phyloP scores from a whole-genome alignment of 805 yeast genomes.

The Kodamaea hsintzibuensis region DNA sequence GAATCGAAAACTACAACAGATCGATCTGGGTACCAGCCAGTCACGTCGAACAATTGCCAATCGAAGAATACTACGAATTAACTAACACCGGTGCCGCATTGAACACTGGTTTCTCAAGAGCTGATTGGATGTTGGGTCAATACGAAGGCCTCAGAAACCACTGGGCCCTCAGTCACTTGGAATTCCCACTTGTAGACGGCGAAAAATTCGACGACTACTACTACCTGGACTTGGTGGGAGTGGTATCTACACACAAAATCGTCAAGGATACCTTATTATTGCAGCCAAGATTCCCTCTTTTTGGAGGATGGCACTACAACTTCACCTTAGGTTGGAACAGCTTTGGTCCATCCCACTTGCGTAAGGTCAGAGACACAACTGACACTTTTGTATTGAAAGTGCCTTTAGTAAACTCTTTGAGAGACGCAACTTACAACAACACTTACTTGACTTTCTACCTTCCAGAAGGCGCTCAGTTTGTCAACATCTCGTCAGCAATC shows the following conservation, averaged over 20 bases:
- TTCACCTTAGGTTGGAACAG: constrained; percentile 95
- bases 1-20: constrained; percentile 61
- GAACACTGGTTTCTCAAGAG: constrained; percentile 72
- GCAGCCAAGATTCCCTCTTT: constrained; percentile 89
- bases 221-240: constrained; percentile 88
- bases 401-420: constrained; percentile 73
- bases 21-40: constrained; percentile 86
- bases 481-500: constrained; percentile 60
- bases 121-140: constrained; percentile 68
- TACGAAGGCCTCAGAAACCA: constrained; percentile 47
- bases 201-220: constrained; percentile 55
- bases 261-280: constrained; percentile 51
- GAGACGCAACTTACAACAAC: constrained; percentile 65
- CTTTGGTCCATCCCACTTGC: constrained; percentile 54
- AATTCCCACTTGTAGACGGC: constrained; percentile 49
- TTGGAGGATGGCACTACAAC: constrained; percentile 95
- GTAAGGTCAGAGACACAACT: constrained; percentile 32
- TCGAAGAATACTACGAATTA: constrained; percentile 85
- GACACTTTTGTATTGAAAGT: constrained; percentile 61
- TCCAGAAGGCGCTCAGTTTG: constrained; percentile 80
- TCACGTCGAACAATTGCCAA: constrained; percentile 66
- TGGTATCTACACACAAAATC: constrained; percentile 74
- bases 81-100: constrained; percentile 75
- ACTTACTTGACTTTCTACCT: constrained; percentile 64
- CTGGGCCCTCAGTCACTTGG: constrained; percentile 62